Conservation (phyloP, 306 rosid genomes). For the Cicer yamashitae region DNA sequence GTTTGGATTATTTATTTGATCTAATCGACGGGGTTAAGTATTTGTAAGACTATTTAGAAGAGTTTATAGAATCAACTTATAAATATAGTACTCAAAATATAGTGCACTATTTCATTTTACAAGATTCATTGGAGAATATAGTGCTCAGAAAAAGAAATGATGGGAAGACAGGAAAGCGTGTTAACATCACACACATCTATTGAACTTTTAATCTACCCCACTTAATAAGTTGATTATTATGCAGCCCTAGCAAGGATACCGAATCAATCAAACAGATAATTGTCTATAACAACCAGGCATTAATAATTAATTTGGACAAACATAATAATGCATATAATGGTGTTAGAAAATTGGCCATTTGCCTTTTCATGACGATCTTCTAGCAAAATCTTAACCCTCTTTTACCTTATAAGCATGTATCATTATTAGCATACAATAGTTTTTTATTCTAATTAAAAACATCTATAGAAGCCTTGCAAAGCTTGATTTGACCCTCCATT, state of each 20-base stretch:
- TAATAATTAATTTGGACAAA: constrained; percentile 2
- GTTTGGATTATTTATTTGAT: too few species aligned
- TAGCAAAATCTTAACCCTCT: constrained; percentile 9
- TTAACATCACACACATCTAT: constrained; percentile 29
- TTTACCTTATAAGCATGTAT: constrained; percentile 7
- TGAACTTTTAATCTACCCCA: constrained; percentile 40
- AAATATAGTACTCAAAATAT: too few species aligned
- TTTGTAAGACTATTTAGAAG: too few species aligned
- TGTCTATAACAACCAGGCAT: constrained; percentile 22
- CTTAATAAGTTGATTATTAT: constrained; percentile 38
- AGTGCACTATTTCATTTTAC: constrained; percentile 1
- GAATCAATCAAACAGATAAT: constrained; percentile 37
- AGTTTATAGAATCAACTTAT: too few species aligned
- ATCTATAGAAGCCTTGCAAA: background rate
- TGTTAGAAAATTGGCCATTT: constrained; percentile 29
- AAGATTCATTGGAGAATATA: constrained; percentile 21
- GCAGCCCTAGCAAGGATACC: constrained; percentile 33
- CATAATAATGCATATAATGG: constrained; percentile 30
- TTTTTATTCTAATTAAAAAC: background rate
- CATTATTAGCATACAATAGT: background rate
- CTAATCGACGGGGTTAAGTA: too few species aligned
- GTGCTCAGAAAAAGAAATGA: constrained; percentile 37
- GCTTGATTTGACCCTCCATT: constrained; percentile 16
- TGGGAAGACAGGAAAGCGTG: constrained; percentile 25
- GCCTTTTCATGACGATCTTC: constrained; percentile 9